A percentile compares a stretch with the other conserved stretches of the same genome.
These are phyloP conservation scores for Salvia hispanica DNA, from an alignment of 257 asterid genomes.

Conservation along the genomic window DNA sequence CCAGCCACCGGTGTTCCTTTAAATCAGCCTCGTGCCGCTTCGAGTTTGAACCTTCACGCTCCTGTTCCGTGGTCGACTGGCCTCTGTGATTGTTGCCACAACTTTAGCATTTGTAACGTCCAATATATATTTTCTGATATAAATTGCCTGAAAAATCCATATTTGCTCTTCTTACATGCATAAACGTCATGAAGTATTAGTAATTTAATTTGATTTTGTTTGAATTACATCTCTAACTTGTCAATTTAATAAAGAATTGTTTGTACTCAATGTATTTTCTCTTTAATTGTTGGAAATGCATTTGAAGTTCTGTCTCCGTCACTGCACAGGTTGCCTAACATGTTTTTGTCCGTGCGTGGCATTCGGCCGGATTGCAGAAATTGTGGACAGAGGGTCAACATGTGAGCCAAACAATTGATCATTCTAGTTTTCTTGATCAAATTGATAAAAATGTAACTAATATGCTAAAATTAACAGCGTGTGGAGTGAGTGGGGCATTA, in stretches of 20 bases:
- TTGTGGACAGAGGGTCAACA: slow-evolving; percentile 63
- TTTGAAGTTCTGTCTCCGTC: no score
- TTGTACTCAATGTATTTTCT: no score
- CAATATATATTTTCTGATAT: not conserved
- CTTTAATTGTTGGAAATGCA: no score
- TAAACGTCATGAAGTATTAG: no score
- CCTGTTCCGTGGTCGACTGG: slow-evolving; percentile 57
- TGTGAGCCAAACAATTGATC: slow-evolving; percentile 38
- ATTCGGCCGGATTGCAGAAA: slow-evolving; percentile 74
- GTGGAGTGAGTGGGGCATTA: slow-evolving; percentile 65
- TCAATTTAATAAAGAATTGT: no score
- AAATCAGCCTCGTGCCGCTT: slow-evolving; percentile 9
- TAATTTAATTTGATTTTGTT: no score
- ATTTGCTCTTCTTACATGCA: not conserved
- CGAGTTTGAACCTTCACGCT: slow-evolving; percentile 24
- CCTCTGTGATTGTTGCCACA: slow-evolving; percentile 46
- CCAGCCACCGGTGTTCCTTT: slow-evolving; percentile 30
- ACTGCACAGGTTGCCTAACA: slow-evolving; percentile 55
- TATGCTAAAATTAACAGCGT: slow-evolving; percentile 37
- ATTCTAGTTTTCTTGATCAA: no score
- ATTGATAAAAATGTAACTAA: no score
- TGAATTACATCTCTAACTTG: no score
- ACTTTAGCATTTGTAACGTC: slow-evolving; percentile 47
- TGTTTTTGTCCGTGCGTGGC: slow-evolving; percentile 73
- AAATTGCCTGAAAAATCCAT: not conserved